A percentile compares a stretch with the other conserved stretches of the same genome.
These are phyloP conservation scores for Myxozyma monticola DNA, from an alignment of 805 yeast genomes.

Conservation along the genomic window DNA sequence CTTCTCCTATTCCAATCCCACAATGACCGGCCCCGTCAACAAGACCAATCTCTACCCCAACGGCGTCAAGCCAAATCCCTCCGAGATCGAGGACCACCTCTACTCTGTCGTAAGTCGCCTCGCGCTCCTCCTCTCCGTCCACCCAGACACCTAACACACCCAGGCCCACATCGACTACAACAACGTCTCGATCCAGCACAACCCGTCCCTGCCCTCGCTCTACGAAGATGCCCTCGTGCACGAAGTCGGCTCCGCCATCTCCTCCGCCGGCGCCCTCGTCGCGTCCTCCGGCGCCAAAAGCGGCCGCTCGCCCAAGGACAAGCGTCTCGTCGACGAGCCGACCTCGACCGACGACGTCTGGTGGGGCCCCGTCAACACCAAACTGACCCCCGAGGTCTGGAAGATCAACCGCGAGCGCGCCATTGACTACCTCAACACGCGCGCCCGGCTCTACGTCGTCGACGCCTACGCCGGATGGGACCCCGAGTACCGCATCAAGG, in stretches of 20 bases:
- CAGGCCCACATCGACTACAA: conserved; percentile 46
- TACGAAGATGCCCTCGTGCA: conserved; percentile 87
- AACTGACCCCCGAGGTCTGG: conserved; percentile 94
- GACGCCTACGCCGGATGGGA: conserved; percentile 99
- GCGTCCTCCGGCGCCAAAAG: conserved; percentile 96
- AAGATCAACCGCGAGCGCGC: conserved; percentile 94
- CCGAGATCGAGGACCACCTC: conserved; percentile 45
- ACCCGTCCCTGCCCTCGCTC: conserved; percentile 87
- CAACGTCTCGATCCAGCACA: conserved; percentile 57
- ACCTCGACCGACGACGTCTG: conserved; percentile 81
- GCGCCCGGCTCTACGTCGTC: conserved; percentile 88
- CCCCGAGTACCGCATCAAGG: conserved; percentile 52
- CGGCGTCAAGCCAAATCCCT: conserved; percentile 46
- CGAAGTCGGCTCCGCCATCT: conserved; percentile 87
- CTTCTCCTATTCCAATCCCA: too few relatives aligned
- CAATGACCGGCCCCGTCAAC: conserved; percentile 39
- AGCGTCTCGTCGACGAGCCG: conserved; percentile 94
- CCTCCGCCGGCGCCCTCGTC: conserved; percentile 90
- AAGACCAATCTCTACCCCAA: conserved; percentile 45
- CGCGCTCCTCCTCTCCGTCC: too few relatives aligned
- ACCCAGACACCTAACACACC: too few relatives aligned
- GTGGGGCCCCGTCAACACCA: conserved; percentile 99
- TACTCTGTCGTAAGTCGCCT: conserved; percentile 36
- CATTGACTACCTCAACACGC: conserved; percentile 91
- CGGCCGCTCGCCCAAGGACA: conserved; percentile 98